Evolutionary conservation across 805 yeast species (phyloP).

Genomic region (Sungouiella thailandica): DNA sequence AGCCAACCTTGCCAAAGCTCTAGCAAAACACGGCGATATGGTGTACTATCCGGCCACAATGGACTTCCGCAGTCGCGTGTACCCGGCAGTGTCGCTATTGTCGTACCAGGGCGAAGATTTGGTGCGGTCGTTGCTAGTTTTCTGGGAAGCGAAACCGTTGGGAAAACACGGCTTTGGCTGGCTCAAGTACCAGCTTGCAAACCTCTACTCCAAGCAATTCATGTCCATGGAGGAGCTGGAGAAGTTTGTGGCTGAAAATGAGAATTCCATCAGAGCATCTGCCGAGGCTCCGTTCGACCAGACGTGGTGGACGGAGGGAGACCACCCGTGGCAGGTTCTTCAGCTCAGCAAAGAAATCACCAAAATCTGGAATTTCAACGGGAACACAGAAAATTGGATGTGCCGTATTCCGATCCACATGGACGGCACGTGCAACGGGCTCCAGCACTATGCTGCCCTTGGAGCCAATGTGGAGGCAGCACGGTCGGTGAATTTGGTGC

Average conservation of each 20-base stretch:
- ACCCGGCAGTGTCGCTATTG: slow-evolving; percentile 32
- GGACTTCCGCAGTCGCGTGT: slow-evolving; percentile 40
- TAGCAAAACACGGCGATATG: slow-evolving; percentile 28
- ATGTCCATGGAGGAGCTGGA: slow-evolving; percentile 21
- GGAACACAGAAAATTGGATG: slow-evolving; percentile 16
- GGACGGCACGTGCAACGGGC: slow-evolving; percentile 44
- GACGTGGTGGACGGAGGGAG: slow-evolving; percentile 35
- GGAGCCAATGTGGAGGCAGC: slow-evolving; percentile 35
- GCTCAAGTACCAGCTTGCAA: slow-evolving; percentile 37
- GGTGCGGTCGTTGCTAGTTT: slow-evolving; percentile 29
- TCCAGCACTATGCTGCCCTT: slow-evolving; percentile 43
- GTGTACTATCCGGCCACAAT: slow-evolving; percentile 33
- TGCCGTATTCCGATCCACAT: slow-evolving; percentile 36
- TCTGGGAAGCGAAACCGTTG: slow-evolving; percentile 33
- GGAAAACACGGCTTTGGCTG: slow-evolving; percentile 33
- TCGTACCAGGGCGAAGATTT: slow-evolving; percentile 34
- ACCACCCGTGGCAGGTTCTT: slow-evolving; percentile 37
- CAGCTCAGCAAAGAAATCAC: slow-evolving; percentile 30
- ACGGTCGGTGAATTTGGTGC: slow-evolving; percentile 33
- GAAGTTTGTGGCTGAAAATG: slow-evolving; percentile 21
- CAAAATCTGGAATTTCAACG: slow-evolving; percentile 12
- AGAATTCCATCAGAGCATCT: slow-evolving; percentile 19
- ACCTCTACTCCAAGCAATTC: slow-evolving; percentile 27
- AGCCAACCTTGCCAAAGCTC: slow-evolving; percentile 20
- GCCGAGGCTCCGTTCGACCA: slow-evolving; percentile 24